Conservation (phyloP, 495 filamentous ascomycete species). For the Aeminium ludgeri region DNA sequence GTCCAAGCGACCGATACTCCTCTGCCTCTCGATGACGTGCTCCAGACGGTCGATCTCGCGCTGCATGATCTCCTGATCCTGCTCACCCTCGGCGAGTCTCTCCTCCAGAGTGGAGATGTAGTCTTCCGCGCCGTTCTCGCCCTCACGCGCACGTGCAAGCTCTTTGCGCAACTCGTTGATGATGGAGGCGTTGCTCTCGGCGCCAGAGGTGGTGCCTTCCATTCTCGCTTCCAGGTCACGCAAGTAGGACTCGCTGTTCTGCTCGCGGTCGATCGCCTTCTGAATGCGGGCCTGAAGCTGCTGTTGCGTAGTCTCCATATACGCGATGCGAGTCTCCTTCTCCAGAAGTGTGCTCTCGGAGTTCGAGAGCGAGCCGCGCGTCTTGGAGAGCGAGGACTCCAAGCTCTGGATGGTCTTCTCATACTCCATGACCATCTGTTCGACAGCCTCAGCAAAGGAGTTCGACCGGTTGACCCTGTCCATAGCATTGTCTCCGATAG, state of each 20-base stretch:
- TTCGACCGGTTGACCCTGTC: constrained; percentile 86
- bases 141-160: constrained; percentile 74
- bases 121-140: constrained; percentile 74
- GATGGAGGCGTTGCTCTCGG: constrained; percentile 77
- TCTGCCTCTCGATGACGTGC: constrained; percentile 86
- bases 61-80: constrained; percentile 92
- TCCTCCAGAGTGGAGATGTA: constrained; percentile 97
- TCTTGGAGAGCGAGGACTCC: constrained; percentile 81
- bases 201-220: constrained; percentile 74
- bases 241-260: constrained; percentile 77
- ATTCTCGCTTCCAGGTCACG: constrained; percentile 80
- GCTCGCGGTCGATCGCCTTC: constrained; percentile 78
- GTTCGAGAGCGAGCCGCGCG: constrained; percentile 62
- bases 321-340: constrained; percentile 82
- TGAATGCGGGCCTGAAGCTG: constrained; percentile 79
- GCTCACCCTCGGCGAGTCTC: constrained; percentile 84
- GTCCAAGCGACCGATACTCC: constrained; percentile 87
- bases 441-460: constrained; percentile 85
- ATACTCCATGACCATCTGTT: constrained; percentile 91
- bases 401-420: constrained; percentile 95
- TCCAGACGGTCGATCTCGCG: constrained; percentile 87
- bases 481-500: constrained; percentile 61
- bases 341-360: constrained; percentile 77
- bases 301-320: constrained; percentile 75
- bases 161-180: constrained; percentile 82